Evolutionary conservation across 805 yeast species (phyloP).

Genomic region (Brettanomyces anomalus): DNA sequence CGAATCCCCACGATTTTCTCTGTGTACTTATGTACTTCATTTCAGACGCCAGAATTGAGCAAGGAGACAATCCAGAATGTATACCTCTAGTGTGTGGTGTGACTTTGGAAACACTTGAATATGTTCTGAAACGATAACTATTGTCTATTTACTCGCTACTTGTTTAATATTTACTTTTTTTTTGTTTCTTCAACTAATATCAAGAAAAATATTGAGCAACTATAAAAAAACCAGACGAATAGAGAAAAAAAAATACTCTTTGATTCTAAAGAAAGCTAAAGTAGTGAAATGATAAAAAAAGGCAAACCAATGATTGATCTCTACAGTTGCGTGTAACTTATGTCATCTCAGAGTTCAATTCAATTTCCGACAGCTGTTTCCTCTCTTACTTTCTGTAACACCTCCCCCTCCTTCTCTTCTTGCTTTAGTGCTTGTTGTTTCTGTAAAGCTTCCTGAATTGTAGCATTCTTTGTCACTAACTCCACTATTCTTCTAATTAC

Average conservation of each 20-base stretch:
- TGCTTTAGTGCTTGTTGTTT: constrained; percentile 7
- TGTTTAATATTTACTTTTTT: neutral
- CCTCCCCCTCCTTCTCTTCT: neutral
- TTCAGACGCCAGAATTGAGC: too few species aligned
- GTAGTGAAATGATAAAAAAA: neutral
- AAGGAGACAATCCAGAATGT: too few species aligned
- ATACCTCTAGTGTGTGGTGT: too few species aligned
- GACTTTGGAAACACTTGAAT: too few species aligned
- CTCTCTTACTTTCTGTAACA: neutral
- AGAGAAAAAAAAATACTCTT: neutral
- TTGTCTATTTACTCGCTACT: too few species aligned
- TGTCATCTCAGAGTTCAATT: too few species aligned
- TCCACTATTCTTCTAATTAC: constrained; percentile 82
- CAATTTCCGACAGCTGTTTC: neutral
- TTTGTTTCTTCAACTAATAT: neutral
- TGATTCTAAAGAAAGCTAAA: too few species aligned
- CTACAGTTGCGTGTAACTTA: too few species aligned
- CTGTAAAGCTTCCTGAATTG: constrained; percentile 46
- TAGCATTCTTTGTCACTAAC: constrained; percentile 74
- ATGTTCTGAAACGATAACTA: too few species aligned
- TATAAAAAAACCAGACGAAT: neutral
- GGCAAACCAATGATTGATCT: too few species aligned
- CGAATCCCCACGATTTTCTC: too few species aligned
- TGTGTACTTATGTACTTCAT: too few species aligned
- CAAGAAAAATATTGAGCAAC: neutral